Percentiles rank a stretch among this genome's conserved stretches.
Conservation (phyloP, 805 yeast genomes). For the Blastobotrys mokoenaii region DNA sequence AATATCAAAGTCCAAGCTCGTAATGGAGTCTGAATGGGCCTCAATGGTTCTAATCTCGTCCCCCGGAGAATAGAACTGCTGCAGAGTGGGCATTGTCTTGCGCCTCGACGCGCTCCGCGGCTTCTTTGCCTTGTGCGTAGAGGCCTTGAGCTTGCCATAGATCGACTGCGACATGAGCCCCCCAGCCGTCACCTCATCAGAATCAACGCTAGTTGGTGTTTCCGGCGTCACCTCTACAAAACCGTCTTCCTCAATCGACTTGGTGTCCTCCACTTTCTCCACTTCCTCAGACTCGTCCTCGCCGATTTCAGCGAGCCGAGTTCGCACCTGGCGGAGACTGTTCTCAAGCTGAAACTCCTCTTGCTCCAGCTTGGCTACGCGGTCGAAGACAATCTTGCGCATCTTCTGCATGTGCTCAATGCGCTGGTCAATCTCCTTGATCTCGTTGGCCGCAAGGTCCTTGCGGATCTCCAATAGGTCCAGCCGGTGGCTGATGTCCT, state of each 20-base stretch:
- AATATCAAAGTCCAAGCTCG: slow-evolving; percentile 57
- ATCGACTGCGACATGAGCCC: background rate
- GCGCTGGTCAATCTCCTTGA: slow-evolving; percentile 52
- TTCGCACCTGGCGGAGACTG: slow-evolving; percentile 10
- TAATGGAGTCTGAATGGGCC: slow-evolving; percentile 47
- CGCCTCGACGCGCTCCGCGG: slow-evolving; percentile 27
- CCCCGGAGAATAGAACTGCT: slow-evolving; percentile 56
- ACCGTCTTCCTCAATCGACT: slow-evolving; percentile 6
- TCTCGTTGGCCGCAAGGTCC: slow-evolving; percentile 55
- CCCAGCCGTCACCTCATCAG: background rate
- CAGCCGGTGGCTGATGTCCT: slow-evolving; percentile 37
- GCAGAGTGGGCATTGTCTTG: slow-evolving; percentile 53
- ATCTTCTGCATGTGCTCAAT: slow-evolving; percentile 42
- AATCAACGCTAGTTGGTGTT: background rate
- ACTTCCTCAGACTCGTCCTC: slow-evolving; percentile 6
- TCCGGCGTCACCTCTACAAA: background rate
- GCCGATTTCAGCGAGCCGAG: slow-evolving; percentile 7
- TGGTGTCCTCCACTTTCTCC: slow-evolving; percentile 5
- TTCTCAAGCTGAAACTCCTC: slow-evolving; percentile 50
- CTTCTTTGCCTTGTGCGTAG: background rate
- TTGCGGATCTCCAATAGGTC: slow-evolving; percentile 55
- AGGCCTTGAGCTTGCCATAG: slow-evolving; percentile 5
- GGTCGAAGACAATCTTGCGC: slow-evolving; percentile 48
- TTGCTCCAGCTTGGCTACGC: slow-evolving; percentile 52
- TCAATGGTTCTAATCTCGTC: slow-evolving; percentile 40